phyloP scores from a whole-genome alignment of 208 protist genomes.

The Porcisia hertigi region DNA sequence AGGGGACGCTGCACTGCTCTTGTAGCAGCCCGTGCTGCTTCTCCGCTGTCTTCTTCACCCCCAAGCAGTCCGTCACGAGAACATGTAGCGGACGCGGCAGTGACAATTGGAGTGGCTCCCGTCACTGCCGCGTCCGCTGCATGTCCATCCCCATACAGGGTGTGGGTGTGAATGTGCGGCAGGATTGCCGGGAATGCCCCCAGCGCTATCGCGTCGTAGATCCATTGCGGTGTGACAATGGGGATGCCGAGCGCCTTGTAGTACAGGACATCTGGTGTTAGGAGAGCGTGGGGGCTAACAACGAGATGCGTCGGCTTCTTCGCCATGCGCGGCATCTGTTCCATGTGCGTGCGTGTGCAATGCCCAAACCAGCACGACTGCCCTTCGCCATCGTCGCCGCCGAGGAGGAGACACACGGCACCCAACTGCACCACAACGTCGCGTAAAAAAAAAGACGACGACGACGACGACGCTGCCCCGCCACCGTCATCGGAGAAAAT shows the following conservation, averaged over 20 bases:
- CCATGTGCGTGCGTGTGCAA: neutral
- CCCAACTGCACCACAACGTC: conserved; percentile 75
- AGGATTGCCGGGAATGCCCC: conserved; percentile 51
- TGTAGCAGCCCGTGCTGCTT: neutral
- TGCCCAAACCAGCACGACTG: conserved; percentile 16
- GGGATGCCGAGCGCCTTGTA: conserved; percentile 62
- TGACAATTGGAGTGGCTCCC: neutral
- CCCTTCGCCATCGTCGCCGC: neutral
- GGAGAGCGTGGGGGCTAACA: conserved; percentile 23
- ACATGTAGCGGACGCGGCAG: neutral
- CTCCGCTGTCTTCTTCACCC: conserved; percentile 9
- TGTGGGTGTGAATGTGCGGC: conserved; percentile 36
- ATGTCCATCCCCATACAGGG: conserved; percentile 27
- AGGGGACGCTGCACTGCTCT: neutral
- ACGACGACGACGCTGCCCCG: neutral
- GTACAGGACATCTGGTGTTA: conserved; percentile 55
- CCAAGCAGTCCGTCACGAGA: neutral
- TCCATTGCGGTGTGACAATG: conserved; percentile 69
- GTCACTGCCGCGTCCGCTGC: neutral
- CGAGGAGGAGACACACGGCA: conserved; percentile 19
- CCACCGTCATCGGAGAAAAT: conserved; percentile 16
- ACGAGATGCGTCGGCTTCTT: conserved; percentile 36
- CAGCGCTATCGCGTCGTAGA: conserved; percentile 62
- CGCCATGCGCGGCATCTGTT: neutral
- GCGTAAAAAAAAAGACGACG: conserved; percentile 23